A percentile compares a stretch with the other conserved stretches of the same genome.
Evolutionary conservation across 495 filamentous ascomycete species (phyloP).

Genomic region (Cercophora sp.): DNA sequence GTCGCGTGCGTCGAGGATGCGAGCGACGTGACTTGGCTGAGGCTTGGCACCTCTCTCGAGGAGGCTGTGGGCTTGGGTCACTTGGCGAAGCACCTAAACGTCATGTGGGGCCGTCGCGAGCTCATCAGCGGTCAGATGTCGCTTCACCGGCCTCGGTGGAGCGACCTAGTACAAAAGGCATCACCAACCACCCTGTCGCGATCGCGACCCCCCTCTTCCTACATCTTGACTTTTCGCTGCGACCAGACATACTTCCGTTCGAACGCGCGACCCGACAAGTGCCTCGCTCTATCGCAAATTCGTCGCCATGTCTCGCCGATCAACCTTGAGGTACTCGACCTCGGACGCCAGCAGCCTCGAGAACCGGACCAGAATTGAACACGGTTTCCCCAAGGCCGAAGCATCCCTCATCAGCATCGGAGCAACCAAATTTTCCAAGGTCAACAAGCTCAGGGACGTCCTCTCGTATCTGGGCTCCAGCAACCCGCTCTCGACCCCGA

Average conservation of each 20-base stretch:
- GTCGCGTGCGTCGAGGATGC: background rate
- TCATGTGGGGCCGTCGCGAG: slow-evolving; percentile 1
- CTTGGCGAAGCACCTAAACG: background rate
- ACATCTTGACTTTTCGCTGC: background rate
- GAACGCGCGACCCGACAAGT: background rate
- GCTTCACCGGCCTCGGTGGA: background rate
- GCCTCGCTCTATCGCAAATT: too few relatives aligned
- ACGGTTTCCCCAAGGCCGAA: slow-evolving; percentile 42
- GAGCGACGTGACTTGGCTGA: background rate
- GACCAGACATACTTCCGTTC: background rate
- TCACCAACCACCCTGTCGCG: background rate
- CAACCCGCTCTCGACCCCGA: slow-evolving; percentile 40
- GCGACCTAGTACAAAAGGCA: background rate
- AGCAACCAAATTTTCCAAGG: slow-evolving; percentile 1
- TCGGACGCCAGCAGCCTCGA: slow-evolving; percentile 21
- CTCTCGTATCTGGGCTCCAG: slow-evolving; percentile 44
- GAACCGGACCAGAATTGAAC: slow-evolving; percentile 36
- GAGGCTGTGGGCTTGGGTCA: background rate
- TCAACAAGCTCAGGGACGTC: slow-evolving; percentile 26
- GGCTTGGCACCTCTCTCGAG: slow-evolving; percentile 1
- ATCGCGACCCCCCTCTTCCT: background rate
- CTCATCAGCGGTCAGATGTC: background rate
- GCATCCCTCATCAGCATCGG: slow-evolving; percentile 27
- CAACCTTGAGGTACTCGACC: slow-evolving; percentile 6
- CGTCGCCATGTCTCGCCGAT: background rate